Evolutionary conservation across 2,329 filamentous ascomycete genomes (phyloP), one percentile per base, ranked within the genome.

Genomic region (Chaetomium olivaceum): DNA sequence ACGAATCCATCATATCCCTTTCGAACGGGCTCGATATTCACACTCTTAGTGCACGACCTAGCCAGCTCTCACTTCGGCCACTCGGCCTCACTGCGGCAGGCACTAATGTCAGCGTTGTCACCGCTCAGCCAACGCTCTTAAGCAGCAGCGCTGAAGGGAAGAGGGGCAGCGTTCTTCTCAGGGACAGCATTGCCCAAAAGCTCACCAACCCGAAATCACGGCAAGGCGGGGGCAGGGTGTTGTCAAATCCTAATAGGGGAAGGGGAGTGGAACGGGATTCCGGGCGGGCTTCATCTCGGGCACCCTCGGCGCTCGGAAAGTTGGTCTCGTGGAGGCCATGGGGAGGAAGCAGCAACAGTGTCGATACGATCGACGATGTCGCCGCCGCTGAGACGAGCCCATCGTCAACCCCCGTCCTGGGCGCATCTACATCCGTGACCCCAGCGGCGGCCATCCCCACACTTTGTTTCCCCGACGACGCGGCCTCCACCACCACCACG

Each of bases 11-110:
- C 67, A 85, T 97, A 71, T 97, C 93, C 0, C 85, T 97, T 1
- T 87, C 89, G 0, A 93, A 92, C 4, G 93, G 93, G 2, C 89
- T 97, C 76, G 94, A 97, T 74, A 96, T 97, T 58, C 93, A 96
- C 75, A 93, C 91, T 0, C 82, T 96, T 4, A 89, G 89, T 72
- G 83, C 85, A 1, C 86, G 91, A 4, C 91, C 92, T 0, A 91
- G 90, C 39, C 91, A 96, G 72, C 84, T 95, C 65, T 86, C 89
- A 25, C 73, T 87, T 67, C 75, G 83, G 59, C 80, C 81, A 36
- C 78, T 85, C 27, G 86, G 83, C 65, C 81, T 81, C 64, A 80
- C 81, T 2, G 79, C 81, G 1, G 84, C 83, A 48, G 85, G 85
- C 43, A 85, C 84, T 2, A 79, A 87, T 27, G 78, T 88, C 52